These are phyloP conservation scores for Xylaria castorea DNA, from an alignment of 495 filamentous ascomycete species.

Conservation along the genomic window DNA sequence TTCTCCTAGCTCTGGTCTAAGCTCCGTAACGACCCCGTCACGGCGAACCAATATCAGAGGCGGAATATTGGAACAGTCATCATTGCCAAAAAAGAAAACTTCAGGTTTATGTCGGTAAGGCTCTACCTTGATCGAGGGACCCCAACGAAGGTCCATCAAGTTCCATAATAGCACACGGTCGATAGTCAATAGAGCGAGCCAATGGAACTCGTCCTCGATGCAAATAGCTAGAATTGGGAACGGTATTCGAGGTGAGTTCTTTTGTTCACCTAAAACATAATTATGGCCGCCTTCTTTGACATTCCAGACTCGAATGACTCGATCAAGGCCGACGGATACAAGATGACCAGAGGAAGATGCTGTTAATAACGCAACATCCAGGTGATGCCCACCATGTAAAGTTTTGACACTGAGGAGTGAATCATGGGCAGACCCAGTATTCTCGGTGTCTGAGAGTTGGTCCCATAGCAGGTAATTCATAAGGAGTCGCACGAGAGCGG, in stretches of 20 bases:
- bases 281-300: constrained; percentile 50
- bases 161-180: constrained; percentile 64
- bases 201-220: constrained; percentile 64
- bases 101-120: constrained; percentile 59
- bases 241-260: constrained; percentile 42
- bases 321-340: constrained; percentile 70
- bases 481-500: constrained; percentile 63
- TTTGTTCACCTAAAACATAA: constrained; percentile 48
- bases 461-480: constrained; percentile 71
- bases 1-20: constrained; percentile 45
- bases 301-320: constrained; percentile 66
- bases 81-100: constrained; percentile 63
- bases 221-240: constrained; percentile 67
- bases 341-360: constrained; percentile 64
- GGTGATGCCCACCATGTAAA: constrained; percentile 63
- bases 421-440: constrained; percentile 48
- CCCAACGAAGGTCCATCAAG: constrained; percentile 58
- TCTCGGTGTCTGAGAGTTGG: constrained; percentile 45
- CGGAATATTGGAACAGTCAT: constrained; percentile 41
- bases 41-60: constrained; percentile 62
- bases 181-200: constrained; percentile 67
- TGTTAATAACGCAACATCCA: constrained; percentile 68
- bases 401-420: constrained; percentile 62
- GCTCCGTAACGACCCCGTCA: constrained; percentile 63
- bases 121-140: constrained; percentile 52